Base-by-base conservation (phyloP, 75 land plant species). In the Adiantum capillusveneris region DNA sequence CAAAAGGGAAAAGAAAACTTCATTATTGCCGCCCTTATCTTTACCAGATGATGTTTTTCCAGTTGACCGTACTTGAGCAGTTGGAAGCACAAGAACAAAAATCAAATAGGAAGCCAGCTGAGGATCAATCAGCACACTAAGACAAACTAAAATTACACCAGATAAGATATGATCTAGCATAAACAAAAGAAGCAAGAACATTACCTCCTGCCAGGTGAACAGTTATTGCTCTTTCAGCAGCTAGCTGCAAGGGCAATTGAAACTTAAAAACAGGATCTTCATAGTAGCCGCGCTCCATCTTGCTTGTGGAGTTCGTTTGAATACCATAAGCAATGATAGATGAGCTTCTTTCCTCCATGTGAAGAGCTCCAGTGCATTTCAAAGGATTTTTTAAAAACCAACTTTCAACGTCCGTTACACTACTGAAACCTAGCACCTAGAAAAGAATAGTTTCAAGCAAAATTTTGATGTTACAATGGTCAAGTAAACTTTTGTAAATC, bases 141-240 rank as follows among this genome's bases (percentile, higher is more conserved):
- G 9, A 9, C 37, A 34, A 9, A 5, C 37, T 34, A 5, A 3
- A 34, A 34, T 5, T 34, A 34, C 37, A 34, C 9, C 37, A 34
- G 9, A 34, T 34, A 34, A 9, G 3, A 34, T 34, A 9, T 5
- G 7, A 5, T 34, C 37, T 5, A 34, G 9, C 3, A 3, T 9
- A 34, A 34, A 34, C 7, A 34, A 34, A 34, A 5, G 37, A 34
- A 34, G 29, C 27, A 28, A 41, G 43, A 41, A 9, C 14, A 0
- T 17, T 78, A 86, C 96, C 87, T 72, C 83, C 86, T 30, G 75
- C 50, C 20, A 90, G 43, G 58, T 60, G 60, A 49, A 91, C 78
- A 20, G 86, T 84, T 21, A 94, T 86, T 56, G 83, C 98, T 27
- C 96, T 84, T 52, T 94, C 98, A 12, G 91, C 98, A 37, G 96